These are phyloP conservation scores for Myxozyma monticola DNA, from an alignment of 805 yeast genomes.

Conservation along the genomic window DNA sequence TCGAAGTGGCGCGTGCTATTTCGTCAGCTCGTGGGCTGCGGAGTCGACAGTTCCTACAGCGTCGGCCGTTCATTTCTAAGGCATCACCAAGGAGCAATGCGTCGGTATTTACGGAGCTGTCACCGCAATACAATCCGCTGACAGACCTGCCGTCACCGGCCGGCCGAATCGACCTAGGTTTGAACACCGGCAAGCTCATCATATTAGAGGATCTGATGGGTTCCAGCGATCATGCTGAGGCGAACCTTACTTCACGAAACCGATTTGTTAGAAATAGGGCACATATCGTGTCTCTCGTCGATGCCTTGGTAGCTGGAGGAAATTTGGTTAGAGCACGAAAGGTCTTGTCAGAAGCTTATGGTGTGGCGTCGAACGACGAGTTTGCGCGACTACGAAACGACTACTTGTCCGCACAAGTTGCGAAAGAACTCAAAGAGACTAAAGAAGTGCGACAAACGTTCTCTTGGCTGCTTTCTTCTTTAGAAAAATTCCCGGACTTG, in stretches of 20 bases:
- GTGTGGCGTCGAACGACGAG: constrained; percentile 17
- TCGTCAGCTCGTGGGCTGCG: too few relatives aligned
- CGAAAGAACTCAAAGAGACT: constrained; percentile 12
- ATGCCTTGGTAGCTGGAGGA: constrained; percentile 29
- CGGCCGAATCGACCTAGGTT: constrained; percentile 2
- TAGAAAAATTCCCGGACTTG: not conserved
- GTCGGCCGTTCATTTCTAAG: too few relatives aligned
- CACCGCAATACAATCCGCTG: constrained; percentile 1
- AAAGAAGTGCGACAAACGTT: constrained; percentile 1
- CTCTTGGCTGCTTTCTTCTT: constrained; percentile 10
- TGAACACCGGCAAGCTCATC: constrained; percentile 18
- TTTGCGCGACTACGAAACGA: constrained; percentile 18
- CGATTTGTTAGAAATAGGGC: constrained; percentile 6
- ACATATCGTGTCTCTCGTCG: constrained; percentile 27
- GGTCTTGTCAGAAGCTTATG: constrained; percentile 17
- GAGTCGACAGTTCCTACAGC: too few relatives aligned
- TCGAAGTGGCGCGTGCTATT: too few relatives aligned
- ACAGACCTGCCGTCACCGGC: not conserved
- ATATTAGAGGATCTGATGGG: constrained; percentile 11
- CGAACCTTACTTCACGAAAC: constrained; percentile 9
- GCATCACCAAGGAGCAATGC: too few relatives aligned
- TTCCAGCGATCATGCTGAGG: not conserved
- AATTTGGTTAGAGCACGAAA: constrained; percentile 29
- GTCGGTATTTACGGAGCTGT: too few relatives aligned
- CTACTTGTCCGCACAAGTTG: constrained; percentile 15